These are phyloP conservation scores for Aspergillus jensenii DNA, from an alignment of 2,329 filamentous ascomycete species.

Conservation along the genomic window DNA sequence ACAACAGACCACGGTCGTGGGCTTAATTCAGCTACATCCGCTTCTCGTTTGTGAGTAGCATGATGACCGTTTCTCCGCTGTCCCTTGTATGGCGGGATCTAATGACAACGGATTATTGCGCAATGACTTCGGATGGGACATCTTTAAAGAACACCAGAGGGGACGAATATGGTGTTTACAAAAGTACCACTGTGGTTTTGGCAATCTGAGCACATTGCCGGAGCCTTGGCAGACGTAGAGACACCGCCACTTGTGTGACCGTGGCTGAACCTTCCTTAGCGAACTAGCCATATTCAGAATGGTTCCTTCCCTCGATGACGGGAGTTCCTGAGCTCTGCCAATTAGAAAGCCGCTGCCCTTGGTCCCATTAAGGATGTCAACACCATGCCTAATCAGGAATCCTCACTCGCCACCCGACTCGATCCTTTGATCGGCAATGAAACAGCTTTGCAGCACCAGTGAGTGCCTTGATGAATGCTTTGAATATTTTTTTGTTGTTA, in stretches of 20 bases:
- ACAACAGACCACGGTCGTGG: no score
- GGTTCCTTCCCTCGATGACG: not conserved
- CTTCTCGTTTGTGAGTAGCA: not conserved
- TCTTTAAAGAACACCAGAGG: not conserved
- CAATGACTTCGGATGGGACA: not conserved
- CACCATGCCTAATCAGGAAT: not conserved
- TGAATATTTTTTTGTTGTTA: not conserved
- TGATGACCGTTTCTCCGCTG: not conserved
- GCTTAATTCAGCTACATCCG: not conserved
- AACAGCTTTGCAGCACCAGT: not conserved
- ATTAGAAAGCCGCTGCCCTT: not conserved
- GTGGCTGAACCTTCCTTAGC: not conserved
- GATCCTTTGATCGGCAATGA: not conserved
- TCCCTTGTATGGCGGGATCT: not conserved
- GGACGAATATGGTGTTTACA: no score
- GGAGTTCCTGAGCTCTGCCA: not conserved
- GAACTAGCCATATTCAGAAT: not conserved
- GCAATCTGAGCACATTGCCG: not conserved
- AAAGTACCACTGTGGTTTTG: not conserved
- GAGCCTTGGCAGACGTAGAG: conserved; percentile 2
- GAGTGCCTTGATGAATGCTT: not conserved
- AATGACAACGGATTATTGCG: not conserved
- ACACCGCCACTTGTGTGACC: conserved; percentile 6
- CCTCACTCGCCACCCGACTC: not conserved
- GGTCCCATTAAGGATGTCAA: not conserved